A percentile compares a stretch with the other conserved stretches of the same genome.
Evolutionary conservation across 2,329 filamentous ascomycete species (phyloP).

Genomic region (Xylariaceae sp.): DNA sequence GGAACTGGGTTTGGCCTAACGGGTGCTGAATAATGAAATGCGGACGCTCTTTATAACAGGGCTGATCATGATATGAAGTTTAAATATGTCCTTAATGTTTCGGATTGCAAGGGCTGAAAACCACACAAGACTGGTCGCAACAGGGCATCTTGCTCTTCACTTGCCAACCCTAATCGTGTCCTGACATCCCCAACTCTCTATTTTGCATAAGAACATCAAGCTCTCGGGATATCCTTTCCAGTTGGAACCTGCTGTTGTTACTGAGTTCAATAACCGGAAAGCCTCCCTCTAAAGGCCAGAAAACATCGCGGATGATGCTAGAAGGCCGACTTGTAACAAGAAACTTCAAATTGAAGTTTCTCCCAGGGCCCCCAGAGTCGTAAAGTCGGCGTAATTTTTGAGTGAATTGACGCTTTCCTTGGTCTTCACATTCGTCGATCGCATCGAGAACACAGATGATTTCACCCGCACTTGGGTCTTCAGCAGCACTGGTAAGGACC

Average conservation of each 20-base stretch:
- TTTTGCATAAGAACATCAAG: conserved; percentile 4
- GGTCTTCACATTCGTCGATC: conserved; percentile 7
- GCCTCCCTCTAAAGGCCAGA: neutral
- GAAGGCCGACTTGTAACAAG: conserved; percentile 6
- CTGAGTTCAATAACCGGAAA: conserved; percentile 1
- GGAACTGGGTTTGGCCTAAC: too few species aligned
- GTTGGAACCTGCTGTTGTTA: neutral
- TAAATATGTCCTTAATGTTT: neutral
- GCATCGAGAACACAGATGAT: conserved; percentile 10
- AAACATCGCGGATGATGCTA: neutral
- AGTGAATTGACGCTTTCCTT: neutral
- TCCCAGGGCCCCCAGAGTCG: neutral
- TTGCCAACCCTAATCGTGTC: neutral
- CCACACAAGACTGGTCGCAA: too few species aligned
- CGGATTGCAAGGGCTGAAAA: too few species aligned
- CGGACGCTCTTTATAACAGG: too few species aligned
- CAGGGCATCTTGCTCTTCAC: neutral
- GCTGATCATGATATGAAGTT: too few species aligned
- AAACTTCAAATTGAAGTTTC: conserved; percentile 3
- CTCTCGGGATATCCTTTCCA: conserved; percentile 1
- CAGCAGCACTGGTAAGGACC: neutral
- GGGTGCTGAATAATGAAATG: too few species aligned
- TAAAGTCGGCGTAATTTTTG: neutral
- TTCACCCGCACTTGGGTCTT: neutral
- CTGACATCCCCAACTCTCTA: neutral